A percentile compares a stretch with the other conserved stretches of the same genome.
These are phyloP conservation scores for Cystobasidium pallidum DNA, from an alignment of 1,284 basidiomycete species.

Conservation along the genomic window DNA sequence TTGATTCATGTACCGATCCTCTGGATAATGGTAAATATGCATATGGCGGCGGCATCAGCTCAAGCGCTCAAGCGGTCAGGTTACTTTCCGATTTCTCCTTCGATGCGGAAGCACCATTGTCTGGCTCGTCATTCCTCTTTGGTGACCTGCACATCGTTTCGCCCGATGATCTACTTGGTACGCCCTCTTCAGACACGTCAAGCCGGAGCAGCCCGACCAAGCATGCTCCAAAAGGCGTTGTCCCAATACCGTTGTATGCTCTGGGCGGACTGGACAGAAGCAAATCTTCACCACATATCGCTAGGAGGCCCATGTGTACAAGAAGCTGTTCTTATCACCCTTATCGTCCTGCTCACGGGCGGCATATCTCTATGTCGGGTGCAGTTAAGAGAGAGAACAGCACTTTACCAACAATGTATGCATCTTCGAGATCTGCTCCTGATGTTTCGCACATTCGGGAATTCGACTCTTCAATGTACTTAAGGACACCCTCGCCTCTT, in stretches of 20 bases:
- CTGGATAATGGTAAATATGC: neutral
- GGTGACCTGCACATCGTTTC: neutral
- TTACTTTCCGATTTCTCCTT: neutral
- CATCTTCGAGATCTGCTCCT: neutral
- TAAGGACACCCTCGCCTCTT: constrained; percentile 4
- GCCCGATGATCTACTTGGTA: neutral
- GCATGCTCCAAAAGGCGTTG: neutral
- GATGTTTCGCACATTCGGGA: neutral
- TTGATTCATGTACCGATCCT: neutral
- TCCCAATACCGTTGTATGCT: neutral
- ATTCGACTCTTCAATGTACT: neutral
- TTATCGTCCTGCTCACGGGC: neutral
- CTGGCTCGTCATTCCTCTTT: neutral
- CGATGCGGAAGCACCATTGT: neutral
- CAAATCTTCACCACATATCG: neutral
- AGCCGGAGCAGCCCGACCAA: neutral
- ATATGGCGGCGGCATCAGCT: neutral
- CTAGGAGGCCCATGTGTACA: neutral
- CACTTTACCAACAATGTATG: neutral
- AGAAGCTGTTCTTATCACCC: constrained; percentile 9
- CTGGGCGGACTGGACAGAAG: neutral
- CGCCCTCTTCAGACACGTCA: neutral
- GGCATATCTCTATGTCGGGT: neutral
- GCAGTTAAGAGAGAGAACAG: neutral
- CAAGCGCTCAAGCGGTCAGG: neutral